Evolutionary conservation across 345 rosid genomes (phyloP), one percentile per base, ranked within the genome.

Genomic region (Kandelia obovata): DNA sequence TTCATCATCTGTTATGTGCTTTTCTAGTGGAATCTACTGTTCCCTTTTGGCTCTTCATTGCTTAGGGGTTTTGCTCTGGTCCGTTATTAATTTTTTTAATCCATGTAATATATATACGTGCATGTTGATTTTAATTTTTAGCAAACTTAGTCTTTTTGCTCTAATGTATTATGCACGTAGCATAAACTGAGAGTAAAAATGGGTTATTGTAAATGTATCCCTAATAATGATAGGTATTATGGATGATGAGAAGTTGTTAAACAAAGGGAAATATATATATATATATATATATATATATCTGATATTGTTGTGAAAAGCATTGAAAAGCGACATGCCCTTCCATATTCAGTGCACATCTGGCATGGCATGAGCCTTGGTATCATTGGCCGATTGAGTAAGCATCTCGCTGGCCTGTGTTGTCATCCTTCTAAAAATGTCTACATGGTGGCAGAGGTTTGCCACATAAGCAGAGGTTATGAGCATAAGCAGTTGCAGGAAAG

Each of bases 361-460:
- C 49, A 43, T 11, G 16, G 49, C 49, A 63, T 26, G 59, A 71
- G 81, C 81, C 65, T 75, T 66, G 58, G 19, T 63, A 19, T 65
- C 61, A 61, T 72, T 55, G 2, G 65, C 68, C 27, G 61, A 62
- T 71, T 47, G 78, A 85, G 97, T 86, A 92, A 83, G 97, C 92
- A 70, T 82, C 74, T 80, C 69, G 82, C 89, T 91, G 98, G 75
- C 89, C 77, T 77, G 20, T 37, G 21, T 58, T 32, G 57, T 75
- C 77, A 69, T 77, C 62, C 60, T 65, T 75, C 77, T 62, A 75
- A 62, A 64, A 80, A 13, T 43, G 49, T 77, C 80, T 83, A 70
- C 98, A 91, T 49, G 92, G 88, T 65, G 90, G 92, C 76, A 94
- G 39, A 5, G 98, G 98, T 65, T 86, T 89, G 72, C 96, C 98